phyloP scores from a whole-genome alignment of 2,329 filamentous ascomycete species.

The Nothomitra cinnamomea region DNA sequence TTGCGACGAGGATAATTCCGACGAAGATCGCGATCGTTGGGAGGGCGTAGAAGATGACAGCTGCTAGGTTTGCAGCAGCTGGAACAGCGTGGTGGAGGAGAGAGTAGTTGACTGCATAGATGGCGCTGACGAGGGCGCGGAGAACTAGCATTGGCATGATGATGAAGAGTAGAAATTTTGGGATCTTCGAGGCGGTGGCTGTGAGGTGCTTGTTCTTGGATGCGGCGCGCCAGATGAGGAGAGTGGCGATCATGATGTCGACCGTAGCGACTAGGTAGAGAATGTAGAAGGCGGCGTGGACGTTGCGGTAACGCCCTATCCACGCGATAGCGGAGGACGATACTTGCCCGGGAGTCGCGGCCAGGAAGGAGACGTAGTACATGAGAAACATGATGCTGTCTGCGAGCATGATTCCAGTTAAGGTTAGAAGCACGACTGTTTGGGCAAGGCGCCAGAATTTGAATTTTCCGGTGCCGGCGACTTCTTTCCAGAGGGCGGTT shows the following conservation, averaged over 20 bases:
- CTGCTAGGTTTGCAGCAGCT: not conserved
- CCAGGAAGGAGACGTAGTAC: not conserved
- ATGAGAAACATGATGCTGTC: not conserved
- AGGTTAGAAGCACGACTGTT: no score
- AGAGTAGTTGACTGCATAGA: not conserved
- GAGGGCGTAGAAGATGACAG: not conserved
- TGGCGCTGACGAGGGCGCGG: not conserved
- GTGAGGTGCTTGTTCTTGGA: not conserved
- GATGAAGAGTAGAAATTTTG: not conserved
- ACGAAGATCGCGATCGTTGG: not conserved
- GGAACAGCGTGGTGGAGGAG: not conserved
- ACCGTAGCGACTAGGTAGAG: not conserved
- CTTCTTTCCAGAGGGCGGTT: not conserved
- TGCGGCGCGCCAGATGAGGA: not conserved
- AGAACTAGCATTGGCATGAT: not conserved
- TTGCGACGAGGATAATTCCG: not conserved
- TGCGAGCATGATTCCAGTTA: not conserved
- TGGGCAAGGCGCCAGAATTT: not conserved
- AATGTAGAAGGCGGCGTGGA: not conserved
- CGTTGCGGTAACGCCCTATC: not conserved
- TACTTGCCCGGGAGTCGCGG: not conserved
- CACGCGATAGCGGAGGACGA: not conserved
- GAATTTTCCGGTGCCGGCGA: not conserved
- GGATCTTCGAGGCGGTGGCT: not conserved
- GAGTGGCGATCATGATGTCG: not conserved